Conservation (phyloP, 306 rosid genomes). For the Argentina anserina region DNA sequence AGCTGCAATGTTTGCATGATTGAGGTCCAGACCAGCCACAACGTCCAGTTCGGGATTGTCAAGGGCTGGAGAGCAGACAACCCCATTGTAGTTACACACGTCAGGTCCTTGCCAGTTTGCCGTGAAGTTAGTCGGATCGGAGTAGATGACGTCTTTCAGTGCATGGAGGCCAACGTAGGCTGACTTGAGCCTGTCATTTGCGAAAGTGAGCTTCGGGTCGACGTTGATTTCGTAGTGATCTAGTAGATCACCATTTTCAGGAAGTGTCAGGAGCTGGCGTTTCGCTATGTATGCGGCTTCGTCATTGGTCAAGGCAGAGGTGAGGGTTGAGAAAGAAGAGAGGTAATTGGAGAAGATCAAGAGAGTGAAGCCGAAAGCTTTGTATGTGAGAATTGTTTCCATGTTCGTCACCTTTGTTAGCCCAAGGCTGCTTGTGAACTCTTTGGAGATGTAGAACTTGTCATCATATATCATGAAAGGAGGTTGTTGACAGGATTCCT, state of each 20-base stretch:
- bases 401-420: slow-evolving; percentile 10
- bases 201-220: slow-evolving; percentile 18
- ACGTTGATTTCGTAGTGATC: slow-evolving; percentile 20
- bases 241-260: slow-evolving; percentile 39
- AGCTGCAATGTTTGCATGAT: slow-evolving; percentile 80
- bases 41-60: slow-evolving; percentile 43
- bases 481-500: not conserved
- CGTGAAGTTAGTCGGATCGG: slow-evolving; percentile 60
- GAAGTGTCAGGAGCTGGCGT: slow-evolving; percentile 52
- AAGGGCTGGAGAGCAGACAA: slow-evolving; percentile 52
- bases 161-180: slow-evolving; percentile 77
- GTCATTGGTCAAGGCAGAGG: slow-evolving; percentile 41
- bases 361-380: slow-evolving; percentile 26
- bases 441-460: not conserved
- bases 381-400: slow-evolving; percentile 23
- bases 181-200: slow-evolving; percentile 33
- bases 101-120: slow-evolving; percentile 59
- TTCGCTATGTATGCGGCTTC: slow-evolving; percentile 45
- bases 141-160: slow-evolving; percentile 55
- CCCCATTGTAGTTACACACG: slow-evolving; percentile 68
- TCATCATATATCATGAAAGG: slow-evolving; percentile 25
- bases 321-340: not conserved
- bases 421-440: slow-evolving; percentile 29
- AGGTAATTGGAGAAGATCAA: slow-evolving; percentile 16
- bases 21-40: slow-evolving; percentile 78